Evolutionary conservation across 441 rosid genomes (phyloP), one percentile per base, ranked within the genome.

Genomic region (Eutrema salsugineum): DNA sequence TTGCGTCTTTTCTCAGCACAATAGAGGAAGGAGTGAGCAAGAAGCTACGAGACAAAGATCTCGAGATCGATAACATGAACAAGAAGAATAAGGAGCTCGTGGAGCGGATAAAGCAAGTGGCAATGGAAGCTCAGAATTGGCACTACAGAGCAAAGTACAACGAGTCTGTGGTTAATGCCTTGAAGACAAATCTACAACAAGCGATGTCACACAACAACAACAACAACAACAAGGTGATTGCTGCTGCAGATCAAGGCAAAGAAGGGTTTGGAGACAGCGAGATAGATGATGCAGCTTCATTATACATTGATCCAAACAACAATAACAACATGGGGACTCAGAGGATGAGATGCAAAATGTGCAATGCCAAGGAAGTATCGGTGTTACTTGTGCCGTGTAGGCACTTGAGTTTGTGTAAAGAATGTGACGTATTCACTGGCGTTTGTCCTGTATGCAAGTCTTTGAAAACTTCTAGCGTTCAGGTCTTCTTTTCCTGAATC

Each of bases 231-330:
- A 77, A 70, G 68, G 59, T 54, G 67, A 65, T 38, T 14, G 61
- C 19, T 35, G 65, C 77, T 17, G 68, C 74, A 11, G 57, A 72
- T 63, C 85, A 78, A 32, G 63, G 72, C 12, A 90, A 78, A 74
- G 96, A 90, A 84, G 96, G 96, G 5, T 88, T 74, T 28, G 91
- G 93, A 48, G 93, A 89, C 19, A 89, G 87, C 11, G 89, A 82
- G 63, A 78, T 83, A 20, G 93, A 88, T 10, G 87, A 85, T 67
- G 83, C 87, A 44, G 86, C 87, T 70, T 76, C 79, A 4, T 88
- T 86, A 17, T 77, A 70, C 68, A 72, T 78, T n/a, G 83, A 86
- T 73, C 79, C 71, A 66, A 83, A 84, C 70, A 68, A 77, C 40
- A 69, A 42, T n/a, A 79, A 76, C 39, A 66, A 44, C 16, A 79